Conservation (phyloP, 1,284 basidiomycete species). For the Sutorius eximius region DNA sequence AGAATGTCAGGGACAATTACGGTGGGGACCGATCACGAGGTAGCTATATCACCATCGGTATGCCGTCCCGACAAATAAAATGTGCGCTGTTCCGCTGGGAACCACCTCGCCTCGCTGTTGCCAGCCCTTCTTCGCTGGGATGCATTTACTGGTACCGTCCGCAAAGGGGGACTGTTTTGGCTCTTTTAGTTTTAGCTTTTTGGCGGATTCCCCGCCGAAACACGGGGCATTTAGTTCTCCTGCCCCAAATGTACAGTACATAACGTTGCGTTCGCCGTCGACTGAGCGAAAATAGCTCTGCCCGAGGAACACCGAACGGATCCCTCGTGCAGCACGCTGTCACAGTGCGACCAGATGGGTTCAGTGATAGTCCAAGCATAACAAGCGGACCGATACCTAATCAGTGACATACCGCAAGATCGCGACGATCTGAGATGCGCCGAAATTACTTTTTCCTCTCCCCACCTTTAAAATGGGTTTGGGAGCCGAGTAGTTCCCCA, state of each 20-base stretch:
- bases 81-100: slow-evolving; percentile 13
- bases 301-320: slow-evolving; percentile 34
- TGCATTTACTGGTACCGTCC: slow-evolving; percentile 20
- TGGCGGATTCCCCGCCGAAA: slow-evolving; percentile 25
- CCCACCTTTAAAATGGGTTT: slow-evolving; percentile 29
- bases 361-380: slow-evolving; percentile 24
- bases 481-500: not conserved
- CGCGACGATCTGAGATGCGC: slow-evolving; percentile 24
- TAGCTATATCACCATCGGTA: slow-evolving; percentile 20
- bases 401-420: slow-evolving; percentile 26
- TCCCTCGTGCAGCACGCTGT: slow-evolving; percentile 28
- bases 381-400: slow-evolving; percentile 25
- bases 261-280: slow-evolving; percentile 11
- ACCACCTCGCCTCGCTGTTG: slow-evolving; percentile 22
- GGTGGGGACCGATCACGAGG: slow-evolving; percentile 5
- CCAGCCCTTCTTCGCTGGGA: slow-evolving; percentile 21
- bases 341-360: slow-evolving; percentile 19
- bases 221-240: slow-evolving; percentile 18
- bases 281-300: slow-evolving; percentile 29
- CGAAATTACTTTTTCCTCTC: slow-evolving; percentile 14
- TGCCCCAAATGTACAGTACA: slow-evolving; percentile 23
- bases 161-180: slow-evolving; percentile 31
- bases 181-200: slow-evolving; percentile 38
- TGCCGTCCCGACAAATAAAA: slow-evolving; percentile 24
- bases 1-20: slow-evolving; percentile 3